Percentiles rank a stretch among this genome's conserved stretches.
Conservation (phyloP, 1,284 basidiomycete species). For the Apiotrichum sp. region DNA sequence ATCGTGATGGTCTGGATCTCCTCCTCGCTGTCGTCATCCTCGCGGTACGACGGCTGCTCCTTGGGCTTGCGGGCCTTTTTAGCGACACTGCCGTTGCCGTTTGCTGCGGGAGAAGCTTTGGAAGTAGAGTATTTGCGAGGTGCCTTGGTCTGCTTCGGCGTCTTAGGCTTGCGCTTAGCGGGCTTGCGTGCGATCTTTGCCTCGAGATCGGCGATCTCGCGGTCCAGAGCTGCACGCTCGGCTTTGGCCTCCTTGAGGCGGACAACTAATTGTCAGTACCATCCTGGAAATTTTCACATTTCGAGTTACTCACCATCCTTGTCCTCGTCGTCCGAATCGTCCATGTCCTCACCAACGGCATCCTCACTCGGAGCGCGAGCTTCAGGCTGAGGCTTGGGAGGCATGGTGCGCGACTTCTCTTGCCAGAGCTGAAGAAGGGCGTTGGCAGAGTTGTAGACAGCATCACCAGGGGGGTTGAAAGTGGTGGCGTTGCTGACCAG, state of each 20-base stretch:
- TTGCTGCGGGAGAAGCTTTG: conserved; percentile 30
- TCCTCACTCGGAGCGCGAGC: conserved; percentile 50
- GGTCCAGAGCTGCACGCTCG: conserved; percentile 13
- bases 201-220: conserved; percentile 34
- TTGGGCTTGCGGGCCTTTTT: conserved; percentile 40
- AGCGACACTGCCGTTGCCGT: conserved; percentile 26
- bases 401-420: conserved; percentile 78
- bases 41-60: conserved; percentile 34
- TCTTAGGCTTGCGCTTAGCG: conserved; percentile 18
- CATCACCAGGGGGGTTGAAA: conserved; percentile 85
- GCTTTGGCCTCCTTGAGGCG: conserved; percentile 18
- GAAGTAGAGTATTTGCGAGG: conserved; percentile 34
- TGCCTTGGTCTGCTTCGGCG: conserved; percentile 51
- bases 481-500: conserved; percentile 89
- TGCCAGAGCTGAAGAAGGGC: conserved; percentile 80
- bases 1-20: conserved; percentile 56
- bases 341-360: conserved; percentile 46
- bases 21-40: conserved; percentile 46
- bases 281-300: no score
- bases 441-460: conserved; percentile 75
- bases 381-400: conserved; percentile 49
- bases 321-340: conserved; percentile 49
- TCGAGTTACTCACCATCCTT: conserved; percentile 40
- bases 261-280: conserved; percentile 1
- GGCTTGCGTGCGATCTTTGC: conserved; percentile 22